Base-by-base conservation (phyloP, 805 yeast species). In the Kurtzmaniella cleridarum region DNA sequence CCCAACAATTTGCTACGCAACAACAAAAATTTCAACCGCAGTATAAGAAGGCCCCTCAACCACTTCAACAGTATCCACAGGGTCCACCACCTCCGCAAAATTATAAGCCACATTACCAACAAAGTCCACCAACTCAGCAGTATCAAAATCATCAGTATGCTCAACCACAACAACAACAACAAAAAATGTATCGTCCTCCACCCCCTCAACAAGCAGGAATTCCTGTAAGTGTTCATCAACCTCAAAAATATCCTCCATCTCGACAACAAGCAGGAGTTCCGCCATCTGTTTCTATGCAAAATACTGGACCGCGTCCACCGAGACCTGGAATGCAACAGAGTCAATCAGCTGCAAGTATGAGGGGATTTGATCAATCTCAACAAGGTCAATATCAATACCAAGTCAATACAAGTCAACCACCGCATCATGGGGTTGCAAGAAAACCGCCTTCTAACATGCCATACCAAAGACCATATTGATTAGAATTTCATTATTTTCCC, bases 131-230 rank as follows among this genome's bases (percentile, higher is more conserved):
- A 15, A 49, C 41, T 30, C 48, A 47, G 34, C 47, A 41, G 10
- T 34, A 24, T n/a, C 36, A 40, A n/a, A 43, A 34, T 33, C 42
- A 37, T 20, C 66, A 12, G 44, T 54, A 30, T 41, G 59, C 6
- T 38, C 52, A 17, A 10, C 56, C 30, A 27, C 55, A 12, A 28
- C 48, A 14, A 13, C 43, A 32, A 20, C 44, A 39, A 23, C 44
- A 45, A 14, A 47, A 38, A 9, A 47, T 40, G 30, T 39, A 42
- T 32, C 46, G 41, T 26, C 42, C 44, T 30, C 43, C 35, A 11
- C 48, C 40, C 17, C 48, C 41, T 34, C 44, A 45, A 15, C 51
- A 41, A 27, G 15, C 34, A 5, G 32, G 39, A 13, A 13, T 34
- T 12, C 43, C 45, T 7, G 35, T 39, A 16, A 33, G 32, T 16